A percentile compares a stretch with the other conserved stretches of the same genome.
These are phyloP conservation scores for Noccaea bulbosa DNA, from an alignment of 345 rosid species.

Conservation along the genomic window DNA sequence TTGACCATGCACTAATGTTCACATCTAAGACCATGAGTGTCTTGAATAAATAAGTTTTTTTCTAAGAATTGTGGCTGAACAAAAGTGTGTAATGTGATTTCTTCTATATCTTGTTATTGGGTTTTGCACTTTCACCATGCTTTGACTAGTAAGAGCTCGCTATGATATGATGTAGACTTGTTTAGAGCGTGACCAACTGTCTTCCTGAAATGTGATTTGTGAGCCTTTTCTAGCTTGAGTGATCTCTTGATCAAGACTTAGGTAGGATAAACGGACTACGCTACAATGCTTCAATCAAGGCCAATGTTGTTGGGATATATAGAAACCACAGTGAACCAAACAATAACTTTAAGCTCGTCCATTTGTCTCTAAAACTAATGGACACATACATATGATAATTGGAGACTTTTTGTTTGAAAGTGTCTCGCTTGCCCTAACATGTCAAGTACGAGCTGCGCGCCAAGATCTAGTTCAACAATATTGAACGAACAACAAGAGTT, in stretches of 20 bases:
- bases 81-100: neutral
- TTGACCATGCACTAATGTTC: conserved; percentile 40
- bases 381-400: no score
- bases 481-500: conserved; percentile 11
- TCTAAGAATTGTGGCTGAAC: neutral
- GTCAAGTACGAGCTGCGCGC: no score
- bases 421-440: no score
- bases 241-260: neutral
- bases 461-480: conserved; percentile 2
- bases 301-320: neutral
- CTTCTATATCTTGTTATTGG: neutral
- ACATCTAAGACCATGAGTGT: conserved; percentile 10
- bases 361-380: neutral
- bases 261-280: neutral
- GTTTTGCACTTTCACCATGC: neutral
- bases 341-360: neutral
- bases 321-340: conserved; percentile 5
- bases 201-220: neutral
- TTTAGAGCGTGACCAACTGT: neutral
- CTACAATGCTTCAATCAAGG: neutral
- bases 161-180: conserved; percentile 4
- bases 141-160: neutral
- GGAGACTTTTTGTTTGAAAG: no score
- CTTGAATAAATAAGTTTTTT: neutral
- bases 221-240: neutral